Base-by-base conservation (phyloP, 2,329 filamentous ascomycete species). In the Coleophoma cylindrospora region DNA sequence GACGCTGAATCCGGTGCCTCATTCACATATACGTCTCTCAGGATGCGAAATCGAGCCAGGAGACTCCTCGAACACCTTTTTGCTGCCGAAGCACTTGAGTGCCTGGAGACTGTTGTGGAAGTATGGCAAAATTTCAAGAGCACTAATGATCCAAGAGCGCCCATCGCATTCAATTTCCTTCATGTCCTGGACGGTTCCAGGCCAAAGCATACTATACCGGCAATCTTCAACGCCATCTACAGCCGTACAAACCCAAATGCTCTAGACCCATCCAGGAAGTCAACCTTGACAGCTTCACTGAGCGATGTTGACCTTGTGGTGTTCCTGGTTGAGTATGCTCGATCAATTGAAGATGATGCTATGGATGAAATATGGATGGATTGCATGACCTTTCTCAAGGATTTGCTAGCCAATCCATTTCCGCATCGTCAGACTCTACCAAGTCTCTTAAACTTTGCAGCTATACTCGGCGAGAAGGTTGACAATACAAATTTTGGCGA, bases 341-440 rank as follows among this genome's bases (percentile, higher is more conserved):
- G 81, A 32, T 94, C 91, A 0, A 75, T 97, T 12, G 94, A 99
- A 63, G 94, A 99, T 61, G 94, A 99, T 71, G 88, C 94, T 14
- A 92, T 96, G 79, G 94, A 99, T 61, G 94, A 99, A 68, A 96
- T 99, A 45, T 99, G 94, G 94, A 79, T 84, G 38, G 92, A 99
- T 65, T 99, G 92, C 66, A 90, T 91, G 61, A 81, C 86, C 0
- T 99, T 99, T 67, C 69, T 97, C 53, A 87, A 84, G 55, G 95
- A 99, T 64, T 80, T 99, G 27, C 76, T 99, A 27, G 84, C 86
- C 21, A 99, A 99, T 63, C 95, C 94, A 1, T 90, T 99, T 62
- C 94, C 94, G 3, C 92, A 99, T 70, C 80, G 94, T 50, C 91
- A 96, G 64, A 92, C 91, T 8, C 70, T 99, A 37, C 89, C 94